Evolutionary conservation across 1,284 basidiomycete species (phyloP).

Genomic region (Trametes polyzona): DNA sequence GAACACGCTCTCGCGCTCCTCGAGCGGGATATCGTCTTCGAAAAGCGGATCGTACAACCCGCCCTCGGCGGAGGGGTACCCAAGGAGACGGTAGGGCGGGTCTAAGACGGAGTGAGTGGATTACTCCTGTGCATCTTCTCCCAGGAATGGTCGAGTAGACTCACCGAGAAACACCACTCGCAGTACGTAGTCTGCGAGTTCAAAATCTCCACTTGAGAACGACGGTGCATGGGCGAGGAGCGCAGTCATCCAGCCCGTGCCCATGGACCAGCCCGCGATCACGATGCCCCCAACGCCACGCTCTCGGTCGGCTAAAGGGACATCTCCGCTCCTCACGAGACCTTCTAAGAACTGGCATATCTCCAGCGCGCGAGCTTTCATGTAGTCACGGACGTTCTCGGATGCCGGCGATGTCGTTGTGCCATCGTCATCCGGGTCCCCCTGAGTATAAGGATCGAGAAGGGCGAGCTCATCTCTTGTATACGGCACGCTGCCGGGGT

Average conservation of each 20-base stretch:
- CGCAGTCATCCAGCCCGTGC: constrained; percentile 11
- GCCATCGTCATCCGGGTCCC: not conserved
- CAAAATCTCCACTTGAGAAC: not conserved
- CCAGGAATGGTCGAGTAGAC: not conserved
- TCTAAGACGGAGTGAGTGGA: not conserved
- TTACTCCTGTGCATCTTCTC: no score
- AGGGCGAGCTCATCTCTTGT: constrained; percentile 27
- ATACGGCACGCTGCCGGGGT: constrained; percentile 12
- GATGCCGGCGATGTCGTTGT: not conserved
- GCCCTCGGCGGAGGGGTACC: not conserved
- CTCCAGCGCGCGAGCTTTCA: constrained; percentile 10
- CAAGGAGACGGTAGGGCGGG: not conserved
- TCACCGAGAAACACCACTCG: constrained; percentile 10
- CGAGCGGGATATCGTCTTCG: not conserved
- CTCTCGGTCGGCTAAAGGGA: not conserved
- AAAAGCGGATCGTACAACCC: constrained; percentile 12
- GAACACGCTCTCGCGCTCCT: not conserved
- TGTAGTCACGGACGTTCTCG: constrained; percentile 1
- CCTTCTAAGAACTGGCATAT: constrained; percentile 4
- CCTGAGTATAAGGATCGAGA: not conserved
- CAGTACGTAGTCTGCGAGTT: not conserved
- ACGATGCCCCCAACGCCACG: constrained; percentile 8
- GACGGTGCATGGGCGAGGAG: constrained; percentile 13
- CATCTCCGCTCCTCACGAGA: not conserved
- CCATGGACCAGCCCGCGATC: constrained; percentile 17